Conservation (phyloP, 2,329 filamentous ascomycete genomes). For the Penicillium sp. region DNA sequence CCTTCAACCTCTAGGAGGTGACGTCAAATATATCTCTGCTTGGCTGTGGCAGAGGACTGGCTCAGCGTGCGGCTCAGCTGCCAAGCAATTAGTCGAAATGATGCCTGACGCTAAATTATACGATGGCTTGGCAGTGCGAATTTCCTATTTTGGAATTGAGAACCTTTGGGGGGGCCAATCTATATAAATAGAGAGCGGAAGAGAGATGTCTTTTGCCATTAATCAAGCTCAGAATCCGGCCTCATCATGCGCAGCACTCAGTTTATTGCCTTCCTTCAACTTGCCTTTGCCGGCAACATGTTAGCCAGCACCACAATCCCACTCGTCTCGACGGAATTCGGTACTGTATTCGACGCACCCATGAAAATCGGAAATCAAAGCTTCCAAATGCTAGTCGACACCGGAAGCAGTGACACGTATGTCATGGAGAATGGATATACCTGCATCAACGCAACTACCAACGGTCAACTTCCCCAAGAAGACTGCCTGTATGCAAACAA, state of each 20-base stretch:
- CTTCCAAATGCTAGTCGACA: slow-evolving; percentile 47
- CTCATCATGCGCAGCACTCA: not conserved
- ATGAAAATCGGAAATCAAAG: slow-evolving; percentile 33
- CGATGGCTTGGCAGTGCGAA: not conserved
- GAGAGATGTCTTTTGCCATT: not conserved
- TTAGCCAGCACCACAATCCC: slow-evolving; percentile 2
- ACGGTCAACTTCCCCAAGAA: slow-evolving; percentile 43
- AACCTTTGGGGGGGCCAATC: not conserved
- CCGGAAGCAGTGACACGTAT: slow-evolving; percentile 53
- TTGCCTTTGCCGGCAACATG: not conserved
- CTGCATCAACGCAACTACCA: slow-evolving; percentile 39
- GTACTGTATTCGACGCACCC: slow-evolving; percentile 22
- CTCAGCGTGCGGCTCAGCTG: too few species aligned
- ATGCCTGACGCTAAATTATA: slow-evolving; percentile 1
- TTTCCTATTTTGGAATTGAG: not conserved
- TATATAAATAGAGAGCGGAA: not conserved
- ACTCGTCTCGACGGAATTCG: slow-evolving; percentile 17
- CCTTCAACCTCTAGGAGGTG: too few species aligned
- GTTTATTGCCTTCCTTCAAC: not conserved
- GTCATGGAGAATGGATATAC: slow-evolving; percentile 36
- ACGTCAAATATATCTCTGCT: too few species aligned
- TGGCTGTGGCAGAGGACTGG: too few species aligned
- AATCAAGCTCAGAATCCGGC: not conserved
- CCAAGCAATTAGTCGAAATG: not conserved
- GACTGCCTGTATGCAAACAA: slow-evolving; percentile 21